A percentile compares a stretch with the other conserved stretches of the same genome.
Conservation (phyloP, 257 asterid species). For the Solanum corneliomulleri region DNA sequence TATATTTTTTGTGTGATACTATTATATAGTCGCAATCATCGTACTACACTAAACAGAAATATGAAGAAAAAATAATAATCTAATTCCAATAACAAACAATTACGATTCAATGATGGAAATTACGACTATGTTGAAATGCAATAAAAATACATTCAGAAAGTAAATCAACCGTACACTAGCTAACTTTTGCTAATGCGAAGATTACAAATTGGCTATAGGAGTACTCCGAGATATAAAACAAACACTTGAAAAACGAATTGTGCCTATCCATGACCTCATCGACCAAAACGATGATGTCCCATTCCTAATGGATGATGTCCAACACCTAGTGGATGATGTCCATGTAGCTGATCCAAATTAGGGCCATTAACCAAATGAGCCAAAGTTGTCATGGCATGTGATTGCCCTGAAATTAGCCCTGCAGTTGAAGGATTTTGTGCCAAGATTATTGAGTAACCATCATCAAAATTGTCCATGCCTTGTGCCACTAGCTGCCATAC, state of each 20-base stretch:
- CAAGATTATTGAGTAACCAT: constrained; percentile 43
- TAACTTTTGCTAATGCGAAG: neutral
- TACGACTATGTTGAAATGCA: neutral
- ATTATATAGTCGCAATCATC: too few relatives aligned
- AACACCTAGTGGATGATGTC: neutral
- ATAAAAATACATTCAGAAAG: neutral
- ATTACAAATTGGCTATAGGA: neutral
- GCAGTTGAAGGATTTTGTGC: constrained; percentile 36
- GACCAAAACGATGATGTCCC: neutral
- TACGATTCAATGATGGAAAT: neutral
- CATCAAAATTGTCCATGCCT: constrained; percentile 43
- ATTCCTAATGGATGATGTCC: neutral
- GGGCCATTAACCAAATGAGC: neutral
- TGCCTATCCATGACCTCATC: too few relatives aligned
- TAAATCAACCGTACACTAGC: neutral
- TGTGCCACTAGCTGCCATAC: constrained; percentile 55
- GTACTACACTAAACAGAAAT: too few relatives aligned
- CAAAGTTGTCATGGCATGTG: constrained; percentile 6
- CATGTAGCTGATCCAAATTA: neutral
- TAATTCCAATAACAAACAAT: neutral
- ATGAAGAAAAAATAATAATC: too few relatives aligned
- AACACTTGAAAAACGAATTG: neutral
- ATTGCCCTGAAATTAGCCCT: constrained; percentile 27
- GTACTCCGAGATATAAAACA: neutral
- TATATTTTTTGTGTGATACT: neutral